Evolutionary conservation across 1,284 basidiomycete species (phyloP), one percentile per base, ranked within the genome.

Genomic region (Cutaneotrichosporon sp.): DNA sequence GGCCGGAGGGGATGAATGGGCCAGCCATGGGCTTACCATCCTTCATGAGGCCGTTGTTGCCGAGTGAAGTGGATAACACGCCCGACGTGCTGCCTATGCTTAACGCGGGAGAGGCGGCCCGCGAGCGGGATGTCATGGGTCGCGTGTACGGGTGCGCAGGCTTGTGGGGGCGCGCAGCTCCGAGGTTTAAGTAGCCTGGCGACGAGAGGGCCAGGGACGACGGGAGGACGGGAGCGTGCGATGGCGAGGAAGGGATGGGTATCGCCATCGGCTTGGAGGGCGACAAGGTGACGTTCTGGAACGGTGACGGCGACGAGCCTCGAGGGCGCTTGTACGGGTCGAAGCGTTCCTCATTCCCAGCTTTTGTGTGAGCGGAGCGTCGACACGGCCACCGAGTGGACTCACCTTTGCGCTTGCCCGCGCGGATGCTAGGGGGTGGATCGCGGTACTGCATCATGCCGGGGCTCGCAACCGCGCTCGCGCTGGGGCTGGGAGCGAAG

Each of bases 321-420:
- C 77, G 66, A 8, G 73, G 72, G 4, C 77, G 68, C 65, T 79
- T 79, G 67, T 79, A 79, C 8, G 75, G 77, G 61, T 79, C 77
- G 60, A 76, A 79, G 11, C 77, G 69, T 60, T 79, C 77, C 22
- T 78, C 77, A 3, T 42, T 56, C 11, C 58, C 69, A 60, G 70
- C 65, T 33, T 69, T 14, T 72, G 14, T 38, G 60, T 49, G 3
- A 47, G 36, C 16, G 8, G 16, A 16, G 14, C 27, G 29, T n/a
- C 47, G 47, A 31, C 27, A 8, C 11, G 11, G 18, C 25, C 47
- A 49, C 8, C 29, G 18, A 31, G n/a, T 25, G 6, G 7, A 60
- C 72, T 57, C 38, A 76, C 75, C 75, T 60, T 79, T 79, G 42
- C 77, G 66, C 59, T 79, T 79, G 14, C 74, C 74, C 2, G 72